These are phyloP conservation scores for Lycium barbarum DNA, from an alignment of 257 asterid species.

Conservation along the genomic window DNA sequence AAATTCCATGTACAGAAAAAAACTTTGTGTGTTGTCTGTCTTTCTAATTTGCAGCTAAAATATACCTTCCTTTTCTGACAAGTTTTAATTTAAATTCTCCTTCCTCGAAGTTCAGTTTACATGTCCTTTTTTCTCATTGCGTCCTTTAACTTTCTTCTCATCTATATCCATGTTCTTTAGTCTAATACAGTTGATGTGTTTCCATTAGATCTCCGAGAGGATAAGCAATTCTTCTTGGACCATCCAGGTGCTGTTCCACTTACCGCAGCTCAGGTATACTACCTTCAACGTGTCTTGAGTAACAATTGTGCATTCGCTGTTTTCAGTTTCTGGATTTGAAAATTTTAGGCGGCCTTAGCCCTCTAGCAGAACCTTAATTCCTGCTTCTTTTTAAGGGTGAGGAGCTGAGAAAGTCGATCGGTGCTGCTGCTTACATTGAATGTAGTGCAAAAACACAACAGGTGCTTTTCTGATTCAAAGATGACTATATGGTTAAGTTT, in stretches of 20 bases:
- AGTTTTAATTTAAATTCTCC: neutral
- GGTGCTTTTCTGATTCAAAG: constrained; percentile 44
- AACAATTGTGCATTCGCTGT: neutral
- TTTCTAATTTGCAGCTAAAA: neutral
- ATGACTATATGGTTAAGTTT: neutral
- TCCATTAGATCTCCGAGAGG: constrained; percentile 79
- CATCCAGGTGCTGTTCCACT: constrained; percentile 85
- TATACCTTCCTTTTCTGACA: neutral
- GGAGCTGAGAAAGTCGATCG: constrained; percentile 80
- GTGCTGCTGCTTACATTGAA: constrained; percentile 81
- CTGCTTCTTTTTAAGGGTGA: constrained; percentile 64
- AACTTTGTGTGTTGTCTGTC: neutral
- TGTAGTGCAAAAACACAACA: constrained; percentile 89
- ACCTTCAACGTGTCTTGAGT: neutral
- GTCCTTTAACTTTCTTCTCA: neutral
- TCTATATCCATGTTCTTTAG: constrained; percentile 7
- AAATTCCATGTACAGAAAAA: neutral
- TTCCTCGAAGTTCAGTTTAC: neutral
- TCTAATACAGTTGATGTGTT: constrained; percentile 29
- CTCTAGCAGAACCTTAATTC: constrained; percentile 27
- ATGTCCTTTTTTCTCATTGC: neutral
- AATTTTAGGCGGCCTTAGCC: neutral
- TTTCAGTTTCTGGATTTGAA: neutral
- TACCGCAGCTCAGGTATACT: constrained; percentile 61
- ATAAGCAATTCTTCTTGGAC: constrained; percentile 67